A percentile compares a stretch with the other conserved stretches of the same genome.
Conservation (phyloP, 306 rosid species). For the Quercus variabilis region DNA sequence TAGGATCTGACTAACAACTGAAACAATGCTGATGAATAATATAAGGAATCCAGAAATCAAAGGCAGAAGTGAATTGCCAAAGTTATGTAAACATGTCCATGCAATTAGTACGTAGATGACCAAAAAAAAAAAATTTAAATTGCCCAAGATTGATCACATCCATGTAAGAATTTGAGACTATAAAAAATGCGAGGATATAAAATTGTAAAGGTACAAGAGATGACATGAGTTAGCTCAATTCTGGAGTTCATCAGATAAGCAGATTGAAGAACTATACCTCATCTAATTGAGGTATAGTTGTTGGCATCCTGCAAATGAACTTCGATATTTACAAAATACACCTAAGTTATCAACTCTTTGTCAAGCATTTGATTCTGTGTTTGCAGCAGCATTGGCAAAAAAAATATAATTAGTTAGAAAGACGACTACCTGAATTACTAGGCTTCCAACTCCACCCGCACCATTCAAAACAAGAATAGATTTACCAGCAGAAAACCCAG, state of each 20-base stretch:
- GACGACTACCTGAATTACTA: constrained; percentile 76
- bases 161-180: background rate
- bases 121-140: too few relatives aligned
- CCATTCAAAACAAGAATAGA: constrained; percentile 89
- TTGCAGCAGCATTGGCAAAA: background rate
- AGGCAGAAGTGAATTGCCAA: background rate
- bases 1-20: background rate
- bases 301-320: background rate
- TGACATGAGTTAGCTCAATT: background rate
- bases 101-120: too few relatives aligned
- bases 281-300: background rate
- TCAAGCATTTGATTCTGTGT: background rate
- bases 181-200: background rate
- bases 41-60: background rate
- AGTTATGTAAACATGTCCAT: background rate
- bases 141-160: background rate
- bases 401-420: background rate
- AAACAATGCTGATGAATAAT: background rate
- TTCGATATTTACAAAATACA: background rate
- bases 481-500: constrained; percentile 81
- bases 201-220: background rate
- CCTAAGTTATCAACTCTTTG: background rate
- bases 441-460: constrained; percentile 96
- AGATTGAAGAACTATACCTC: background rate
- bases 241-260: background rate